Evolutionary conservation across 202 grass and related monocot species (phyloP).

Genomic region (Carex sylvatica): DNA sequence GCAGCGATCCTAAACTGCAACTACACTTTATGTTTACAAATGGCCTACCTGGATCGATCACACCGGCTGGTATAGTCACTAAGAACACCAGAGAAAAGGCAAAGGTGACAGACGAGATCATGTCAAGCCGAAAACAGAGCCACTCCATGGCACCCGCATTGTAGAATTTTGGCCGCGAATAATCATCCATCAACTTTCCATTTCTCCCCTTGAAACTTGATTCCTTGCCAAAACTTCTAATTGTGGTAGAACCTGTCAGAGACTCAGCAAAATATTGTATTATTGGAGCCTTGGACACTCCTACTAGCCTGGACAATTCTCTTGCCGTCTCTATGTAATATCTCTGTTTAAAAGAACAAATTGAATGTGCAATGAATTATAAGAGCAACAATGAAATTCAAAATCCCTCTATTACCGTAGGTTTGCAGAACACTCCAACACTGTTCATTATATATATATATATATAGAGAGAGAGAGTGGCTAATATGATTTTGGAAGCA

Average conservation of each 20-base stretch:
- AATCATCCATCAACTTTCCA: too few relatives aligned
- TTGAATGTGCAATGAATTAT: neutral
- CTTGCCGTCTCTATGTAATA: constrained; percentile 79
- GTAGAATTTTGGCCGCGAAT: too few relatives aligned
- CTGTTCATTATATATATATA: too few relatives aligned
- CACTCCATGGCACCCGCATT: too few relatives aligned
- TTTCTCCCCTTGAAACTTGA: too few relatives aligned
- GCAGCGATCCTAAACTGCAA: constrained; percentile 2
- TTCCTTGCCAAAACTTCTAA: constrained; percentile 76
- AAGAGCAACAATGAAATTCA: neutral
- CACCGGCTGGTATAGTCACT: constrained; percentile 51
- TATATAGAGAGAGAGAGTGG: too few relatives aligned
- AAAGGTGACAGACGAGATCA: constrained; percentile 71
- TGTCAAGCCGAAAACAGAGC: constrained; percentile 57
- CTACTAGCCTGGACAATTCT: constrained; percentile 66
- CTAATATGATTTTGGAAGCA: too few relatives aligned
- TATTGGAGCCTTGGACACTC: constrained; percentile 77
- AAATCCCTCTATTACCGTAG: neutral
- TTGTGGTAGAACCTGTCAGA: constrained; percentile 64
- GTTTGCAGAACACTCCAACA: neutral
- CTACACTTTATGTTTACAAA: neutral
- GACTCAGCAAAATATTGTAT: constrained; percentile 85
- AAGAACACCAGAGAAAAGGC: constrained; percentile 75
- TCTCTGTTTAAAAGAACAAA: constrained; percentile 33
- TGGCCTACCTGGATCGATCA: constrained; percentile 68